Percentiles rank a stretch among this genome's conserved stretches.
Conservation (phyloP, 2,329 filamentous ascomycete species). For the Cryphonectria japonica region DNA sequence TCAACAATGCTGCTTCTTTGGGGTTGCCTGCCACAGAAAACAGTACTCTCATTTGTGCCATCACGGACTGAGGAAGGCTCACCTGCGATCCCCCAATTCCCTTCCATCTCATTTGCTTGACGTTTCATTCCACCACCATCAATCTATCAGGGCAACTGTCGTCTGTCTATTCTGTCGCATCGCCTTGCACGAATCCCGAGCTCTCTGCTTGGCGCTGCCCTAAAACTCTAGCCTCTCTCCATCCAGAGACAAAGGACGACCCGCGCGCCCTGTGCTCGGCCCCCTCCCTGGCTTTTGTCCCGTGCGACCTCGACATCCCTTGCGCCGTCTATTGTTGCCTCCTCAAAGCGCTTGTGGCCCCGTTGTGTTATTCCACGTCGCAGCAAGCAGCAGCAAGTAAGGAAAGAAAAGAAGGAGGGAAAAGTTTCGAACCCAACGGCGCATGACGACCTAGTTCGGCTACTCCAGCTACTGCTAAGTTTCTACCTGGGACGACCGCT, state of each 20-base stretch:
- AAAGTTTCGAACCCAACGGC: not conserved
- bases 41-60: too few species aligned
- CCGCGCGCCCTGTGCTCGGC: not conserved
- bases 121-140: too few species aligned
- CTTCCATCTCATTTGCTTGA: not conserved
- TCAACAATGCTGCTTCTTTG: not conserved
- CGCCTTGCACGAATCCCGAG: not conserved
- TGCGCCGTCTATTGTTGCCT: not conserved
- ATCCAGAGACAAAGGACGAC: not conserved
- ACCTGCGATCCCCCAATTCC: too few species aligned
- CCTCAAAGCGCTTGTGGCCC: not conserved
- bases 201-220: not conserved
- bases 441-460: not conserved
- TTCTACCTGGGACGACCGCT: not conserved
- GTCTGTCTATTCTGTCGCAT: not conserved
- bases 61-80: too few species aligned
- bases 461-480: not conserved
- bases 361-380: not conserved
- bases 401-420: not conserved
- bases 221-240: not conserved
- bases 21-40: not conserved
- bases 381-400: not conserved
- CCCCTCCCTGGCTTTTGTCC: not conserved
- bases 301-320: slow-evolving; percentile 9
- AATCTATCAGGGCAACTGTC: too few species aligned